Conservation (phyloP, 352 stramenopile species). For the Peronospora belbahrii region DNA sequence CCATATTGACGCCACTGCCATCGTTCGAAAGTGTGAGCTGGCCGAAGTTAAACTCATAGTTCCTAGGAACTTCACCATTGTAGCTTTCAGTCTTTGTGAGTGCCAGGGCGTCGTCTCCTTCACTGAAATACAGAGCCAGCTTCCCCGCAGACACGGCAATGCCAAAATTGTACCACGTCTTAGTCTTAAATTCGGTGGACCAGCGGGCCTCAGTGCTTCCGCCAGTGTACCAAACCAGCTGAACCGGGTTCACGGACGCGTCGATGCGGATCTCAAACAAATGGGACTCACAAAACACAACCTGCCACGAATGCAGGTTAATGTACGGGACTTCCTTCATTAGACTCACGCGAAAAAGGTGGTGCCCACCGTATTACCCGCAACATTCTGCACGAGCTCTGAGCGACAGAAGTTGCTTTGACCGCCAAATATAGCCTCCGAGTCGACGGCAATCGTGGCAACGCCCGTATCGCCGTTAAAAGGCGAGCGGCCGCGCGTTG, state of each 20-base stretch:
- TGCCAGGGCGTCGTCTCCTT: slow-evolving; percentile 32
- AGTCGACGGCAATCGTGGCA: slow-evolving; percentile 6
- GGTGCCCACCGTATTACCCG: slow-evolving; percentile 26
- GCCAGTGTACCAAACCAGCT: slow-evolving; percentile 52
- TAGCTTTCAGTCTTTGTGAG: slow-evolving; percentile 35
- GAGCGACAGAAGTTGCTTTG: slow-evolving; percentile 62
- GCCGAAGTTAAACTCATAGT: slow-evolving; percentile 62
- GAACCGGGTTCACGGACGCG: slow-evolving; percentile 35
- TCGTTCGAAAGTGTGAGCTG: slow-evolving; percentile 60
- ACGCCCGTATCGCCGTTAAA: slow-evolving; percentile 35
- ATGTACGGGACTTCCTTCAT: slow-evolving; percentile 39
- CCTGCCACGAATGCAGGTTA: slow-evolving; percentile 46
- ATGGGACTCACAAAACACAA: slow-evolving; percentile 56
- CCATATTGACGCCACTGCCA: slow-evolving; percentile 43
- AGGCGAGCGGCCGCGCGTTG: slow-evolving; percentile 26
- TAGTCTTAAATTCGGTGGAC: slow-evolving; percentile 38
- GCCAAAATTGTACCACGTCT: slow-evolving; percentile 68
- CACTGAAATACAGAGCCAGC: slow-evolving; percentile 41
- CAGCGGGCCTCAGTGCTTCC: slow-evolving; percentile 40
- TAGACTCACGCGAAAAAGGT: slow-evolving; percentile 57
- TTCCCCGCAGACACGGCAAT: slow-evolving; percentile 31
- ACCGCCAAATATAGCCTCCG: slow-evolving; percentile 11
- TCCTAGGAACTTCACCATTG: slow-evolving; percentile 13
- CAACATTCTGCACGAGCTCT: slow-evolving; percentile 56
- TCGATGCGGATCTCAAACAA: slow-evolving; percentile 56